A percentile compares a stretch with the other conserved stretches of the same genome.
These are phyloP conservation scores for Pseudohalonectria lignicola DNA, from an alignment of 2,329 filamentous ascomycete genomes.

Conservation along the genomic window DNA sequence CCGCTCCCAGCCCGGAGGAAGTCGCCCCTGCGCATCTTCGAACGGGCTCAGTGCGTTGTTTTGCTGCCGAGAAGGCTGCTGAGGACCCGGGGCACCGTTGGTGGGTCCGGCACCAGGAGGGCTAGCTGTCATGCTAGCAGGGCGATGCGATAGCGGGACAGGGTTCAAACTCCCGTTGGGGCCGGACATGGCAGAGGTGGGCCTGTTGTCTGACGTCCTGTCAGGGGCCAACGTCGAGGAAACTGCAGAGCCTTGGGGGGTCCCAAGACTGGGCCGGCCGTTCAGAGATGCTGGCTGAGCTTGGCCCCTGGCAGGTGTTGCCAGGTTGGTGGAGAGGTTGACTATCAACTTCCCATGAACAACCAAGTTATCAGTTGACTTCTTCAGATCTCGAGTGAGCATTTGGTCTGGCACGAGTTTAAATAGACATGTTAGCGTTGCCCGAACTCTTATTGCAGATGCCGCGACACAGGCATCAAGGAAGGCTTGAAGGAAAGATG, in stretches of 20 bases:
- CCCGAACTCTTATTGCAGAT: too few species aligned
- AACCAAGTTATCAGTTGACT: constrained; percentile 94
- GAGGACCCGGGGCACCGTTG: too few species aligned
- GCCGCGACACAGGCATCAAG: constrained; percentile 9
- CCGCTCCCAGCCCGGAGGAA: constrained; percentile 92
- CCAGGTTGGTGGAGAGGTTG: constrained; percentile 86
- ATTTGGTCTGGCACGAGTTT: constrained; percentile 74
- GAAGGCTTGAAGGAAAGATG: too few species aligned
- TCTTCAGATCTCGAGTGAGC: constrained; percentile 94
- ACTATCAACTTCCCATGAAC: constrained; percentile 97
- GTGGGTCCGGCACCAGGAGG: too few species aligned
- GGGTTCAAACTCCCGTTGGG: constrained; percentile 30
- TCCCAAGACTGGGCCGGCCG: constrained; percentile 31
- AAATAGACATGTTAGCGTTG: constrained; percentile 10
- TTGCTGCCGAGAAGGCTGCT: constrained; percentile 26
- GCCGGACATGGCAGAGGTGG: constrained; percentile 40
- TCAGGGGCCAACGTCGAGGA: constrained; percentile 32
- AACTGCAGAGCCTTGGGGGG: constrained; percentile 30
- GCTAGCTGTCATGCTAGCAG: constrained; percentile 36
- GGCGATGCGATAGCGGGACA: constrained; percentile 31
- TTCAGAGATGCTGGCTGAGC: constrained; percentile 20
- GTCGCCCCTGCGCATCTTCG: constrained; percentile 85
- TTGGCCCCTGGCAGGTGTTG: constrained; percentile 50
- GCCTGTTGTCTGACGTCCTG: constrained; percentile 30
- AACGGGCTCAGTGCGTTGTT: constrained; percentile 72